Percentiles rank a stretch among this genome's conserved stretches.
Evolutionary conservation across 1,284 basidiomycete species (phyloP).

Genomic region (Cryptococcus sp.): DNA sequence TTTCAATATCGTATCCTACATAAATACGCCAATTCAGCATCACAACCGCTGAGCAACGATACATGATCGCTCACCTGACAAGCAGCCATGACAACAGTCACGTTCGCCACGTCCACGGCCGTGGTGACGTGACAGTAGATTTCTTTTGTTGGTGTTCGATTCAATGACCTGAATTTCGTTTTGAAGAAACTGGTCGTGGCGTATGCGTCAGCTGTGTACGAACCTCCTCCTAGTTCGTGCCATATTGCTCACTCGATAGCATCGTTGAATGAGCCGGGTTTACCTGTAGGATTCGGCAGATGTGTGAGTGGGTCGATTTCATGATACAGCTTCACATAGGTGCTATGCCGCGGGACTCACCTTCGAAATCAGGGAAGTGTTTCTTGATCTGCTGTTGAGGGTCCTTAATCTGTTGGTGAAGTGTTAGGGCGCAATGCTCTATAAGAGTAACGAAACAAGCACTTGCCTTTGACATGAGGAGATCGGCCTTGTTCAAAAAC

Average conservation of each 20-base stretch:
- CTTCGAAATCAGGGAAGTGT: constrained; percentile 69
- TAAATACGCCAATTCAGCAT: neutral
- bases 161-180: constrained; percentile 75
- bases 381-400: constrained; percentile 75
- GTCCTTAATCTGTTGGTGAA: constrained; percentile 64
- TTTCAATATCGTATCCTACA: constrained; percentile 20
- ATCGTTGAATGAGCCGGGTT: constrained; percentile 52
- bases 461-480: constrained; percentile 78
- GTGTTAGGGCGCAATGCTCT: neutral
- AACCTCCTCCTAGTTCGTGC: neutral
- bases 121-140: constrained; percentile 64
- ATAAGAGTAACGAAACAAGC: too few species aligned
- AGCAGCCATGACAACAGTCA: constrained; percentile 31
- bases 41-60: neutral
- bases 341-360: constrained; percentile 11
- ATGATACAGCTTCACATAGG: neutral
- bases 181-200: constrained; percentile 71
- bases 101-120: constrained; percentile 30
- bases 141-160: constrained; percentile 82
- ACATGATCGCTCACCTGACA: constrained; percentile 7
- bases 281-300: constrained; percentile 57
- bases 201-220: constrained; percentile 34
- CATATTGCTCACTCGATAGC: constrained; percentile 21
- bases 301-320: too few species aligned
- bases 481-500: constrained; percentile 87